Percentiles rank a stretch among this genome's conserved stretches.
Conservation (phyloP, 1,284 basidiomycete genomes). For the Pseudozyma thailandica region DNA sequence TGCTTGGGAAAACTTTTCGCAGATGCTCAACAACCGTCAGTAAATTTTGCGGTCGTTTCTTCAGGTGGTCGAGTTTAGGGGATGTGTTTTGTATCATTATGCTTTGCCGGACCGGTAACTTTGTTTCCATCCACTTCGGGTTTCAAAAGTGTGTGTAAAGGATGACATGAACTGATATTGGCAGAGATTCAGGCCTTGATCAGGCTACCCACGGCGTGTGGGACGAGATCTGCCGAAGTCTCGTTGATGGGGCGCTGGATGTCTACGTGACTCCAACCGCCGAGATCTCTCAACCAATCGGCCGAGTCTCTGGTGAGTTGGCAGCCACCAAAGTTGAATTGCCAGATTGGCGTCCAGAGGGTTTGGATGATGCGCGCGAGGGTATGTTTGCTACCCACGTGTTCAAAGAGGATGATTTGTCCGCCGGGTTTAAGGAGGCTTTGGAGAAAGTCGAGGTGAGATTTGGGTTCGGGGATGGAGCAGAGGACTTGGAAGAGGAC, state of each 20-base stretch:
- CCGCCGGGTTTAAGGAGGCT: constrained; percentile 53
- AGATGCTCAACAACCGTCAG: constrained; percentile 56
- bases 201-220: constrained; percentile 46
- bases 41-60: background rate
- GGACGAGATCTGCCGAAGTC: constrained; percentile 34
- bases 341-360: constrained; percentile 43
- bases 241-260: constrained; percentile 34
- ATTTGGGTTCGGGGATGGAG: constrained; percentile 49
- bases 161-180: too few species aligned
- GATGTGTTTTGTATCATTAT: constrained; percentile 16
- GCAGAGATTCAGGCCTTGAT: constrained; percentile 36
- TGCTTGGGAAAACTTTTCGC: constrained; percentile 51
- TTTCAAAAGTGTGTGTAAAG: background rate
- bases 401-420: constrained; percentile 57
- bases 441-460: constrained; percentile 46
- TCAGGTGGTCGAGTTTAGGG: background rate
- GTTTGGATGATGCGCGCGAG: constrained; percentile 39
- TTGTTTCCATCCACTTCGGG: too few species aligned
- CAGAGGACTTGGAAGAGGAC: constrained; percentile 60
- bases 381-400: constrained; percentile 40
- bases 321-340: constrained; percentile 45
- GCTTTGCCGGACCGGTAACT: background rate
- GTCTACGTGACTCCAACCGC: constrained; percentile 53
- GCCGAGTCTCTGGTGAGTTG: constrained; percentile 37
- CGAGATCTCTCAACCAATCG: constrained; percentile 37